Base-by-base conservation (phyloP, 2,329 filamentous ascomycete genomes). In the Ascochyta rabiei region DNA sequence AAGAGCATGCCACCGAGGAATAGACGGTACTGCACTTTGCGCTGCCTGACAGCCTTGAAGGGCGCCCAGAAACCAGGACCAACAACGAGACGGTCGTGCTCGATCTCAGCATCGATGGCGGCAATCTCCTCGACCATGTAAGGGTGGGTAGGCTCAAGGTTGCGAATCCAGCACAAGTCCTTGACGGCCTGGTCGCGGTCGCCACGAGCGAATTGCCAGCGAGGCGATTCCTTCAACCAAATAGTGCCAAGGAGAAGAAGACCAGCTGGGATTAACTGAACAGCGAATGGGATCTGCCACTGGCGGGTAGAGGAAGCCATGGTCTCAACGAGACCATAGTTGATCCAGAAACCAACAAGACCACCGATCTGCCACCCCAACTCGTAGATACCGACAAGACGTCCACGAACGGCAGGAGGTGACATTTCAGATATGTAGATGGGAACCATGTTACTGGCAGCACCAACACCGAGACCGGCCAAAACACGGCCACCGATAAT, bases 71-170 rank as follows among this genome's bases (percentile, higher is more conserved):
- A 91, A 3, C 89, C 89, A 15, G 84, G 75, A 8, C 89, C 89
- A 40, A 91, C 84, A 26, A 83, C 81, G 2, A 78, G 70, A 40
- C 82, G 79, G 73, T 88, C 88, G 16, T 84, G 77, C 58, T 90
- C 87, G 16, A 91, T 77, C 12, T 89, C 88, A 15, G 83, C 80
- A 46, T 92, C 88, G 57, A 93, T 88, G 59, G 83, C 86, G 51
- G 82, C 80, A 21, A 93, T 79, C 73, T 93, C 90, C 70, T 93
- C 89, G 1, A 88, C 76, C 54, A 93, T 87, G 71, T 92, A 91
- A 13, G 84, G 74, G 59, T 89, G 81, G 6, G 81, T 78, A 0
- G 75, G 69, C 8, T 77, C 70, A 2, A 88, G 80, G 44, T 86
- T 82, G 35, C 86, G 81, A 60, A 90, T 84, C 85, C 86, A 89